Conservation (phyloP, 495 filamentous ascomycete genomes). For the Aspergillus baeticus region DNA sequence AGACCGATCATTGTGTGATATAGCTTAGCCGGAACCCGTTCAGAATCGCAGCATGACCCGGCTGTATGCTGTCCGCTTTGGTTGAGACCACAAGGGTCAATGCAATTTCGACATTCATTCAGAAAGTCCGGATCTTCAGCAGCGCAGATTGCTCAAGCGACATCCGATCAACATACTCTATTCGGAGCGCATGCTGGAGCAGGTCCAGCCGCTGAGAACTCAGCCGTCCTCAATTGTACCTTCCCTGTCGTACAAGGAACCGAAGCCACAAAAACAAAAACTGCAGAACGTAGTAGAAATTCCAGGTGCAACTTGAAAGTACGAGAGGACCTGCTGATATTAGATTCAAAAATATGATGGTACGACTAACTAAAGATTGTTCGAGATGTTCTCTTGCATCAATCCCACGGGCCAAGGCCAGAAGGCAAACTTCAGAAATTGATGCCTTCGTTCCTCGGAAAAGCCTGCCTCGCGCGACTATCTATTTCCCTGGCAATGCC, state of each 20-base stretch:
- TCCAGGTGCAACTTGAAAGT: not conserved
- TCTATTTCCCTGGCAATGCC: conserved; percentile 19
- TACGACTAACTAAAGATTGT: conserved; percentile 47
- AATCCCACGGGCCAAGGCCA: conserved; percentile 53
- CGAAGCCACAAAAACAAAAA: not conserved
- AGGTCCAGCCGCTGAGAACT: not conserved
- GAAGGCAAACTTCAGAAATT: conserved; percentile 42
- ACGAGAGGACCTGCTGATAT: not conserved
- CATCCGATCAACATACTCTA: not conserved
- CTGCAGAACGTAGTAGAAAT: no score
- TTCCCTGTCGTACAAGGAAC: not conserved
- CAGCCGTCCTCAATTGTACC: not conserved
- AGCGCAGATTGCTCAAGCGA: conserved; percentile 2
- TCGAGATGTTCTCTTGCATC: conserved; percentile 73
- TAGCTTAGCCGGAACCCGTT: not conserved
- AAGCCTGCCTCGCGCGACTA: conserved; percentile 22
- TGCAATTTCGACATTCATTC: not conserved
- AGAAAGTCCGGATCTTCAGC: not conserved
- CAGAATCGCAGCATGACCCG: conserved; percentile 2
- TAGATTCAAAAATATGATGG: not conserved
- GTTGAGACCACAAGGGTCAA: conserved; percentile 4
- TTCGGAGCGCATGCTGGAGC: not conserved
- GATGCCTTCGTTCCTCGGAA: conserved; percentile 66
- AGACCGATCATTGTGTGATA: conserved; percentile 2
- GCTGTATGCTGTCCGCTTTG: conserved; percentile 5